phyloP scores from a whole-genome alignment of 345 rosid genomes.

The Sonneratia alba region DNA sequence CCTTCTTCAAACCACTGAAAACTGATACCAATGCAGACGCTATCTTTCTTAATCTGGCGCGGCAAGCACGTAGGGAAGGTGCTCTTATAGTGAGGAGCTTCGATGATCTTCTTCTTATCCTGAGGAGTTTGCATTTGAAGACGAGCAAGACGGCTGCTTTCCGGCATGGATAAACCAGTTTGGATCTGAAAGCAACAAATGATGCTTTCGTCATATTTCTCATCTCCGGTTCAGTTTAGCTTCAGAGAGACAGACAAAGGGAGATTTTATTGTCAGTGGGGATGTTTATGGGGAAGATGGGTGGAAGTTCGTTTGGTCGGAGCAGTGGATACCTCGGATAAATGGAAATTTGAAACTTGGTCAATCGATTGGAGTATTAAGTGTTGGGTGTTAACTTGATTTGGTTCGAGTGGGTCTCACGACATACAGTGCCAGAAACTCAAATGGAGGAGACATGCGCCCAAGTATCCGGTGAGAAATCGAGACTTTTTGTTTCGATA shows the following conservation, averaged over 20 bases:
- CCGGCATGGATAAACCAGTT: conserved; percentile 2
- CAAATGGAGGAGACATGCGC: too few species aligned
- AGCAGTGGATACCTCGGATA: too few species aligned
- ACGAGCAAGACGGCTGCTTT: neutral
- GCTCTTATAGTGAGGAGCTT: neutral
- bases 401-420: too few species aligned
- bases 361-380: too few species aligned
- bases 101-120: neutral
- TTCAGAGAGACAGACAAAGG: too few species aligned
- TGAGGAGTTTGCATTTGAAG: conserved; percentile 2
- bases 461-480: too few species aligned
- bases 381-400: too few species aligned
- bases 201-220: neutral
- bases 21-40: neutral
- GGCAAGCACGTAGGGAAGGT: neutral
- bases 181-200: conserved; percentile 9
- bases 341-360: too few species aligned
- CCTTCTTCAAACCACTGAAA: neutral
- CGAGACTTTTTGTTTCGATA: too few species aligned
- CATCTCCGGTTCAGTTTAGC: too few species aligned
- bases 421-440: too few species aligned
- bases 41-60: neutral
- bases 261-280: too few species aligned
- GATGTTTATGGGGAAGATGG: neutral
- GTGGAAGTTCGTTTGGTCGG: neutral